Base-by-base conservation (phyloP, 768 basidiomycete species). In the Collybiopsis confluens region DNA sequence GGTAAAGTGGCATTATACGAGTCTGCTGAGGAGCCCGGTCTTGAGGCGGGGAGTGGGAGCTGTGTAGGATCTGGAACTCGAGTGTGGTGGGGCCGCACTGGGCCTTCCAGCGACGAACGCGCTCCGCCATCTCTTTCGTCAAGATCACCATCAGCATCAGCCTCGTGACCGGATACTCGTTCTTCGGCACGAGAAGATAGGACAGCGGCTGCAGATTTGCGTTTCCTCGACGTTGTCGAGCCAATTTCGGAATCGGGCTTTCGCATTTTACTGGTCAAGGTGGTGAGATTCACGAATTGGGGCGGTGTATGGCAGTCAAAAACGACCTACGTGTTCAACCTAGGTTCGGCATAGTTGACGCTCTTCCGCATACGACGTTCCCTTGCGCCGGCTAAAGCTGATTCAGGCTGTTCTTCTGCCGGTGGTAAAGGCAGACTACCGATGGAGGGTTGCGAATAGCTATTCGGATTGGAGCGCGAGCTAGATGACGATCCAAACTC, bases 191-290 rank as follows among this genome's bases (percentile, higher is more conserved):
- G 52, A 35, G 67, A 60, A 54, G 70, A 70, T 1, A 75, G 65
- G 18, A 71, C 67, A 10, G 75, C 72, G 0, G 76, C 76, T 4
- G 68, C 64, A 18, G 50, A 52, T 18, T 28, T 43, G 5, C 81
- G 73, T 65, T 83, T 82, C 65, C 75, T 79, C 20, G 71, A 63
- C 13, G 69, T 54, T 9, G 67, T 65, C 7, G 63, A 61, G 13
- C 73, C 70, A 26, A 77, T 70, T 13, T 67, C 66, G 16, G 79
- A 72, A 59, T 89, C 88, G 9, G 90, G 90, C 69, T 92, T 92
- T 42, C 90, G 85, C 90, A 92, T 92, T 81, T 92, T 92, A 43
- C 89, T 91, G 62, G n/a, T n/a, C n/a, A n/a, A n/a, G n/a, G n/a
- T n/a, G n/a, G n/a, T n/a, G n/a, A n/a, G n/a, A n/a, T n/a, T n/a